Base-by-base conservation (phyloP, 352 stramenopile species). In the Phytopythium helicoides region DNA sequence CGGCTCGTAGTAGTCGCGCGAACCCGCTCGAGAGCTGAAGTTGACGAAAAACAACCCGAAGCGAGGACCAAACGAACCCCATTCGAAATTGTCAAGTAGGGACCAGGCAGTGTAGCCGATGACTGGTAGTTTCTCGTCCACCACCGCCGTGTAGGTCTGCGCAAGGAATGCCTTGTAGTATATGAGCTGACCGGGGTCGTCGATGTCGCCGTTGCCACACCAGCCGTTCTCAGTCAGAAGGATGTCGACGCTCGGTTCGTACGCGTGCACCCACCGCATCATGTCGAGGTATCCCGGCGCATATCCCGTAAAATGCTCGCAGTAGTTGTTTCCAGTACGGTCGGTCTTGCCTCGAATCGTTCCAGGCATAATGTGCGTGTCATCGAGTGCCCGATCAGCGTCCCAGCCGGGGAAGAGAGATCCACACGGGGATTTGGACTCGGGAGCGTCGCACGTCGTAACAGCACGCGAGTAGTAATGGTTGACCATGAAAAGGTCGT, bases 401-500 rank as follows among this genome's bases (percentile, higher is more conserved):
- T 61, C 41, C 54, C 51, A 76, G 15, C 69, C 69, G 18, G 40
- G 39, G n/a, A 31, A 23, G 19, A 73, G 63, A 31, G 48, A 49
- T 26, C 31, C 34, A 41, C 63, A 76, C 18, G 38, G 28, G 1
- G 59, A 35, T 7, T 33, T 57, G 15, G 63, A 73, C 21, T 47
- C 49, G 14, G 40, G 22, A 2, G 57, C 63, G 16, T 46, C 37
- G 92, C 62, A 74, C 51, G 77, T 35, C 37, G 12, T 66, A 15
- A 33, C 52, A 52, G 54, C n/a, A 25, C 16, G 36, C 55, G 89
- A 81, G 33, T 58, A 62, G 68, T 98, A 98, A 60, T 97, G 84
- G 71, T 98, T 98, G 12, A 98, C 60, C 26, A 92, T 94, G 49
- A 98, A 81, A 56, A 97, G 89, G 52, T 98, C 91, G 52, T 73